Conservation (phyloP, 179 eudicot species). For the Heliamphora pulchella region DNA sequence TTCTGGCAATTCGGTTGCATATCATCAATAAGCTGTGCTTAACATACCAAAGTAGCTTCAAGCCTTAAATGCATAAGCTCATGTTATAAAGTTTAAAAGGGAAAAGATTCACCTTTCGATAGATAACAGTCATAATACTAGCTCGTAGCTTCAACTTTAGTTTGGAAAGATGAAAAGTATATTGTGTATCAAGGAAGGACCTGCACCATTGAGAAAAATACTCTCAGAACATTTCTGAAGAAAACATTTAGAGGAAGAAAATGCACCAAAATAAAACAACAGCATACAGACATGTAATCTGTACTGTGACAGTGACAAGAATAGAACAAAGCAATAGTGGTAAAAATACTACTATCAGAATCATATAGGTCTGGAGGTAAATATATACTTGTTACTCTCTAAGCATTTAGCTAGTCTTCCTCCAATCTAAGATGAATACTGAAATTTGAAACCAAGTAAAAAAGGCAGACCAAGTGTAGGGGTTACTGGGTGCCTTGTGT, state of each 20-base stretch:
- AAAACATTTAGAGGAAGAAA: neutral
- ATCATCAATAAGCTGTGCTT: neutral
- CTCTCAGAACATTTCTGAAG: neutral
- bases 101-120: constrained; percentile 52
- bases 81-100: neutral
- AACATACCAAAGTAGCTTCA: neutral
- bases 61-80: neutral
- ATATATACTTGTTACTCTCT: neutral
- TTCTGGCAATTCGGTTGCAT: neutral
- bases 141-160: constrained; percentile 77
- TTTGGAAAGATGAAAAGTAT: constrained; percentile 66
- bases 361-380: neutral
- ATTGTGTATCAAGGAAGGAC: constrained; percentile 91
- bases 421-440: neutral
- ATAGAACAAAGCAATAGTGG: neutral
- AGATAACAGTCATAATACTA: constrained; percentile 73
- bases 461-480: neutral
- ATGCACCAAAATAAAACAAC: neutral
- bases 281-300: neutral
- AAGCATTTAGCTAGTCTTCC: neutral
- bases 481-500: neutral
- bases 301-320: neutral
- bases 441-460: neutral
- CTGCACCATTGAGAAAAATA: constrained; percentile 40
- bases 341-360: neutral